Base-by-base conservation (phyloP, 306 rosid species). In the Pterocarpus santalinus region DNA sequence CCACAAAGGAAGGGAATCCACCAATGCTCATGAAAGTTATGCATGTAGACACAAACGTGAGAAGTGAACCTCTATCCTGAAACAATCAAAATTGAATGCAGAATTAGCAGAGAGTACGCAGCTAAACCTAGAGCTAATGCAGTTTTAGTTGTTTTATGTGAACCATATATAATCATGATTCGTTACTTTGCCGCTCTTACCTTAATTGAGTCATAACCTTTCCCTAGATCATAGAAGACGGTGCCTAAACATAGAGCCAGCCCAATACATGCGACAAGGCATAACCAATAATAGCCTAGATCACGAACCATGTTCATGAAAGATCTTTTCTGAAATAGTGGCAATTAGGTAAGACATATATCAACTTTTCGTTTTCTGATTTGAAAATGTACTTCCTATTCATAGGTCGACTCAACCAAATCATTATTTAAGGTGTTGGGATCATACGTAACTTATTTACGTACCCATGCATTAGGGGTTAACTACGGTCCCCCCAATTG, bases 1-100 rank as follows among this genome's bases (percentile, higher is more conserved):
- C 97, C 10, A 94, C 97, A 84, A 88, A 93, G 53, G 98, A 93
- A 72, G 94, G 94, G 79, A 93, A 93, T 77, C 97, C 98, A 41
- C 97, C 97, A 33, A 94, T 90, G 53, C 92, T 88, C 98, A 94
- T 94, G 86, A 94, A 94, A 57, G 94, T 94, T 1, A 94, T 34
- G 82, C 91, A 94, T n/a, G 93, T 52, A 30, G 81, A 87, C 8
- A 89, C 85, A 79, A 93, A 93, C 80, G 82, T 77, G 4, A 94
- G 87, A 89, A 90, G 69, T 38, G 90, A 80, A 17, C 90, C 92
- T 73, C 98, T 87, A 22, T 87, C 94, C 94, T 93, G 89, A 72
- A 87, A 81, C 43, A 28, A 62, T 13, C 57, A 33, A 55, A 55
- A 55, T 8, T 52, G 10, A 65, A 17, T n/a, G n/a, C n/a, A n/a